Percentiles rank a stretch among this genome's conserved stretches.
Conservation (phyloP, 2,329 filamentous ascomycete species). For the Byssochlamys sp. region DNA sequence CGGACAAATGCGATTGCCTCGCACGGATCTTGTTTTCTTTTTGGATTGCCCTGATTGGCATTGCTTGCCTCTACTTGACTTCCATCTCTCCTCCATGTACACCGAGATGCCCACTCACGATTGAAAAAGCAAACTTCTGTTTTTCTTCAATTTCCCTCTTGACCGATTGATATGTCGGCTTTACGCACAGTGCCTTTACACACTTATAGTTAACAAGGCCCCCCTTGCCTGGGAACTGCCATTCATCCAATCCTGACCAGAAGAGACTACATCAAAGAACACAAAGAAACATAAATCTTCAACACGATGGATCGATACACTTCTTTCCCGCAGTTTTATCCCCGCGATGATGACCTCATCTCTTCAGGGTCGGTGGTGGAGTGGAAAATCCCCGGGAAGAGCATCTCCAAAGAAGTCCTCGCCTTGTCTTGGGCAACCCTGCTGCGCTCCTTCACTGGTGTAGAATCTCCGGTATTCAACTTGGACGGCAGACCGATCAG, state of each 20-base stretch:
- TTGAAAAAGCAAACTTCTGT: not conserved
- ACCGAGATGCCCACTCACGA: not conserved
- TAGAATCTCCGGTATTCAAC: constrained; percentile 23
- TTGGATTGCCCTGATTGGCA: not conserved
- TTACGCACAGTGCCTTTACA: not conserved
- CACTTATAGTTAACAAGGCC: not conserved
- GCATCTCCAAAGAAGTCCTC: constrained; percentile 4
- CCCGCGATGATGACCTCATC: not conserved
- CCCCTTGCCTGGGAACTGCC: not conserved
- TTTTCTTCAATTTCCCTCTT: not conserved
- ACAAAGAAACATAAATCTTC: not conserved
- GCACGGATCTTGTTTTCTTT: not conserved
- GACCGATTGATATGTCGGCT: not conserved
- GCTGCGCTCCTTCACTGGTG: constrained; percentile 21
- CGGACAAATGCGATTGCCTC: not conserved
- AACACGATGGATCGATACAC: not conserved
- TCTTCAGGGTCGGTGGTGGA: not conserved
- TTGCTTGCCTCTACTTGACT: not conserved
- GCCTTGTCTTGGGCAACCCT: constrained; percentile 22
- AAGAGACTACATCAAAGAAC: not conserved
- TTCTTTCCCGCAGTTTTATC: not conserved
- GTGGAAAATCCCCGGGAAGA: not conserved
- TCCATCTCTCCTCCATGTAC: not conserved
- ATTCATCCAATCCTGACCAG: not conserved
- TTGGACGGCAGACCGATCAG: constrained; percentile 19